These are phyloP conservation scores for Penicillium paxilli DNA, from an alignment of 495 filamentous ascomycete genomes.

Conservation along the genomic window DNA sequence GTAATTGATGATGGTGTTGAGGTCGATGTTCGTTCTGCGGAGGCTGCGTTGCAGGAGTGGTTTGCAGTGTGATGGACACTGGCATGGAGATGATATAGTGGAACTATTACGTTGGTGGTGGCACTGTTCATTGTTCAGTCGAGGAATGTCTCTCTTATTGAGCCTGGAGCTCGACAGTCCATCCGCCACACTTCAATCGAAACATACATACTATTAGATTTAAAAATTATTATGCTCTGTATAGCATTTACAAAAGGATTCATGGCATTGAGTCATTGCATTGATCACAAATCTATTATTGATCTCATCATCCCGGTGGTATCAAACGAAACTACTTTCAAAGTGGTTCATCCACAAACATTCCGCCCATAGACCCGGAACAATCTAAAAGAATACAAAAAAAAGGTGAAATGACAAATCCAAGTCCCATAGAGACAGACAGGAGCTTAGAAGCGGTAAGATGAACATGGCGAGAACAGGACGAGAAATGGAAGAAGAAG, in stretches of 20 bases:
- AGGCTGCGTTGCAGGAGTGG: constrained; percentile 5
- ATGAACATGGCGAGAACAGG: not conserved
- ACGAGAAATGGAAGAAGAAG: not conserved
- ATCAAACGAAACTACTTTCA: constrained; percentile 9
- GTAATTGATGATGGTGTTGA: constrained; percentile 7
- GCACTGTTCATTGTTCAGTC: too few relatives aligned
- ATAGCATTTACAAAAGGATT: too few relatives aligned
- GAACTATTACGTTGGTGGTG: too few relatives aligned
- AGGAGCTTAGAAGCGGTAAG: not conserved
- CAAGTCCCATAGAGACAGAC: not conserved
- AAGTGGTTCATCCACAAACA: not conserved
- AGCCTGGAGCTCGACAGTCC: too few relatives aligned
- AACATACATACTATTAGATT: too few relatives aligned
- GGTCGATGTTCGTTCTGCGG: constrained; percentile 9
- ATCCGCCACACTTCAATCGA: too few relatives aligned
- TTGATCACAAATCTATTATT: constrained; percentile 21
- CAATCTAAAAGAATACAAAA: constrained; percentile 5
- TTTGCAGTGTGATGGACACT: not conserved
- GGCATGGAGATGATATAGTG: too few relatives aligned
- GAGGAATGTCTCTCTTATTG: too few relatives aligned
- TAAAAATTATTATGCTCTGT: too few relatives aligned
- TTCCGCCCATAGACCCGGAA: not conserved
- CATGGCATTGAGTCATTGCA: constrained; percentile 15
- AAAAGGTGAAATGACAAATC: constrained; percentile 2
- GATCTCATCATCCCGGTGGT: constrained; percentile 17